Base-by-base conservation (phyloP, 2,329 filamentous ascomycete species). In the Pseudopyricularia javanii region DNA sequence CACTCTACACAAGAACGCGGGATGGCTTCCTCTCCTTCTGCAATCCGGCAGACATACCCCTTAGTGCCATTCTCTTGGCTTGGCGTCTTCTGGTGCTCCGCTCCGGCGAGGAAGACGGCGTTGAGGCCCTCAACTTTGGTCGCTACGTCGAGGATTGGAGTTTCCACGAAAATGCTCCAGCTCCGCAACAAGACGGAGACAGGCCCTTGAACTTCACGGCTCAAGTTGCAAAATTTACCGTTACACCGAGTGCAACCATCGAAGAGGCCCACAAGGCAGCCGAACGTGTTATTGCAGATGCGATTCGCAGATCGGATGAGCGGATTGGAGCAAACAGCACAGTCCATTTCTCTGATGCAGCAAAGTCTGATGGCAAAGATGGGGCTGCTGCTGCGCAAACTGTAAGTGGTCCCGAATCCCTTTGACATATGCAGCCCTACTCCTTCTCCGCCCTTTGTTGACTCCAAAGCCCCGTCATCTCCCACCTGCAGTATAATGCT, bases 31-130 rank as follows among this genome's bases (percentile, higher is more conserved):
- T 20, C 20, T 17, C 30, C 7, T 43, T 33, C 7, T 26, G 37
- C 20, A 32, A 30, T 14, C 50, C 50, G 6, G 28, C 50, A 4
- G 28, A 34, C 2, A 47, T 52, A 34, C 50, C 50, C 40, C 40
- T 52, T 14, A 47, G 37, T 8, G 50, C 50, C 7, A 40, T 35
- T 2, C 20, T 52, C 15, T 26, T 52, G 12, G 50, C 50, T 6
- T 52, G 50, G 50, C 37, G 50, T 20, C 40, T 52, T 17, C 28
- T 52, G 6, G 32, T 52, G 17, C 24, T 26, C 40, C 40, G 50
- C 17, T 52, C 50, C 17, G 50, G 50, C 15, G 50, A 47, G 14
- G 50, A 52, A 24, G 50, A 52, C 28, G 40, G 28, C 17, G 40
- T 52, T 12, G 50, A 52, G 40, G 35, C 40, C 30, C 43, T 52